These are phyloP conservation scores for Ploettnerulaceae sp. DNA, from an alignment of 2,329 filamentous ascomycete genomes.

Conservation along the genomic window DNA sequence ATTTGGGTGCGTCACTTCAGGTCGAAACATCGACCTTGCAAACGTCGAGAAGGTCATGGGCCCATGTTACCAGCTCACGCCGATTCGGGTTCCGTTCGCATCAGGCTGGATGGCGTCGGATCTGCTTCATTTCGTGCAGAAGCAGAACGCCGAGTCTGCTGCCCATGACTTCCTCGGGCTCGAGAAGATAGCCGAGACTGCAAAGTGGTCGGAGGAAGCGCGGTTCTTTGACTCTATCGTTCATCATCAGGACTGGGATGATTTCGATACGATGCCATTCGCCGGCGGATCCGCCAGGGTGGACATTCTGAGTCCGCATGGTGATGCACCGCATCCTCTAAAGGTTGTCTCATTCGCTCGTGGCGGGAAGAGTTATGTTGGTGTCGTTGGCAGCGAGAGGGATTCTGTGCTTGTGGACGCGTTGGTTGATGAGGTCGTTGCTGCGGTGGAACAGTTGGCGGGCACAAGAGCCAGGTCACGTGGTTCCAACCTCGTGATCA, in stretches of 20 bases:
- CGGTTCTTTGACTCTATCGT: slow-evolving; percentile 14
- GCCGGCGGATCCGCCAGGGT: slow-evolving; percentile 31
- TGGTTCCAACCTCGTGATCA: too few species aligned
- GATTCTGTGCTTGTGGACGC: slow-evolving; percentile 36
- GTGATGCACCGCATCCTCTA: slow-evolving; percentile 39
- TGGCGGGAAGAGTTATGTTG: slow-evolving; percentile 38
- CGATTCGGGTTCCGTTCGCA: slow-evolving; percentile 39
- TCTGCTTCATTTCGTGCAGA: slow-evolving; percentile 34
- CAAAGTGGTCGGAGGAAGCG: slow-evolving; percentile 26
- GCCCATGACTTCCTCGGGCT: slow-evolving; percentile 37
- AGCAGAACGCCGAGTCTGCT: slow-evolving; percentile 31
- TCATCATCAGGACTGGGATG: slow-evolving; percentile 24
- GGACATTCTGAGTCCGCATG: slow-evolving; percentile 35
- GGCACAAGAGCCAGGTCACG: too few species aligned
- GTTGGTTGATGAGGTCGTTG: slow-evolving; percentile 33
- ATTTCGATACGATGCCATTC: slow-evolving; percentile 42
- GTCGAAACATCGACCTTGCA: slow-evolving; percentile 38
- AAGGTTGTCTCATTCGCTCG: slow-evolving; percentile 43
- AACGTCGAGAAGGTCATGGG: slow-evolving; percentile 39
- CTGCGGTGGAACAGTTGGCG: slow-evolving; percentile 22
- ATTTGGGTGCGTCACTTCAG: slow-evolving; percentile 41
- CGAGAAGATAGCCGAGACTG: slow-evolving; percentile 32
- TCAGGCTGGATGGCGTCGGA: slow-evolving; percentile 33
- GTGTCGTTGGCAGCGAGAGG: slow-evolving; percentile 41
- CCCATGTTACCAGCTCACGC: slow-evolving; percentile 43